Conservation (phyloP, 2,329 filamentous ascomycete genomes). For the Cylindrodendrum hubeiense region DNA sequence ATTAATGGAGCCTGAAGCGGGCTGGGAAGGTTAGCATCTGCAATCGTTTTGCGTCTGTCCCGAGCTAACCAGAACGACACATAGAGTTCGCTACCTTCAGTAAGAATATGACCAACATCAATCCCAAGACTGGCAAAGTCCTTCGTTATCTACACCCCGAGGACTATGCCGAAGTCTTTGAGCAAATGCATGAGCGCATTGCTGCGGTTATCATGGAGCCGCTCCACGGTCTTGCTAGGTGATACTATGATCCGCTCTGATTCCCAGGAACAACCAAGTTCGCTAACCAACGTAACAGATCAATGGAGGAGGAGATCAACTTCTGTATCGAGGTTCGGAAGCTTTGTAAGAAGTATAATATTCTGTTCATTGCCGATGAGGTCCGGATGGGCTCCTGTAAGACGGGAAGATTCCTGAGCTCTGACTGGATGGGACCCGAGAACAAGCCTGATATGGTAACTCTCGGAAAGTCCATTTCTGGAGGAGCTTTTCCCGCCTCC, state of each 20-base stretch:
- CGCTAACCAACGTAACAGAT: not conserved
- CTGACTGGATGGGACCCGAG: constrained; percentile 31
- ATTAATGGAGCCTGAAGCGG: not conserved
- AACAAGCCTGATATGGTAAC: constrained; percentile 34
- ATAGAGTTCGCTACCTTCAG: constrained; percentile 8
- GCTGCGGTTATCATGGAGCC: constrained; percentile 5
- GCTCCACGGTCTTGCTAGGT: not conserved
- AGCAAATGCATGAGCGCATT: not conserved
- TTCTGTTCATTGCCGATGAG: constrained; percentile 39
- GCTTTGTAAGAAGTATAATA: constrained; percentile 24
- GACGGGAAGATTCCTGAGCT: constrained; percentile 35
- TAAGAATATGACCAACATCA: constrained; percentile 7
- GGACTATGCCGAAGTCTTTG: constrained; percentile 8
- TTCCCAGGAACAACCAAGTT: not conserved
- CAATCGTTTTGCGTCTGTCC: not conserved
- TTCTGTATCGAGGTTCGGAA: constrained; percentile 3
- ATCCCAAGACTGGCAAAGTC: constrained; percentile 9
- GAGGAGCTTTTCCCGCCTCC: constrained; percentile 22
- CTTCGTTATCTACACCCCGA: constrained; percentile 10
- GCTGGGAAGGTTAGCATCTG: not conserved
- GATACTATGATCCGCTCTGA: too few species aligned
- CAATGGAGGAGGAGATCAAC: constrained; percentile 8
- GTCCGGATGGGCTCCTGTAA: constrained; percentile 33
- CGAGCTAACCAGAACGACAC: not conserved
- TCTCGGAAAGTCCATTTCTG: constrained; percentile 33